phyloP scores from a whole-genome alignment of 1,284 basidiomycete genomes.

The Irpex sp. region DNA sequence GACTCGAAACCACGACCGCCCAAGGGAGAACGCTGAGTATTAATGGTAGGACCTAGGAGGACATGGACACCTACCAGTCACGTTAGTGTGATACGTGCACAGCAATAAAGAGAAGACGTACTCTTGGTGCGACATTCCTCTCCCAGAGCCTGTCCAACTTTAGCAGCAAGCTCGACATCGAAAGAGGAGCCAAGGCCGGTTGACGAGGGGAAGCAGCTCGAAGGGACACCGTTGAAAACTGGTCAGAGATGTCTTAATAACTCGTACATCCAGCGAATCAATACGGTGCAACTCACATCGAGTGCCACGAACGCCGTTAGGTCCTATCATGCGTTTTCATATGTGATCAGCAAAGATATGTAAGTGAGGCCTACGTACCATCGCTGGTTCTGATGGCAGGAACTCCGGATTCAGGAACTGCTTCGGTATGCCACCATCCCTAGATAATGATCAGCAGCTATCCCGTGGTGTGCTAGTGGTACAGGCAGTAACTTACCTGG shows the following conservation, averaged over 20 bases:
- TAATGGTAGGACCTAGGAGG: conserved; percentile 61
- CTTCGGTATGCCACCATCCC: conserved; percentile 78
- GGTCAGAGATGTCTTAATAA: not conserved
- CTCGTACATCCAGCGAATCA: not conserved
- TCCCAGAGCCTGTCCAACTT: conserved; percentile 72
- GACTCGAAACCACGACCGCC: conserved; percentile 75
- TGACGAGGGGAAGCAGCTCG: conserved; percentile 56
- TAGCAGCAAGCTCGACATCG: conserved; percentile 67
- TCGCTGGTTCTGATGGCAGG: conserved; percentile 79
- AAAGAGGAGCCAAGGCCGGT: conserved; percentile 80
- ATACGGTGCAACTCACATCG: conserved; percentile 40
- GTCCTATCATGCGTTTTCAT: conserved; percentile 36
- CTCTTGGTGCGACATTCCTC: conserved; percentile 65
- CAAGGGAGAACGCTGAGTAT: conserved; percentile 64
- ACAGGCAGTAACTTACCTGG: conserved; percentile 31
- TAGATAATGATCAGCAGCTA: not conserved
- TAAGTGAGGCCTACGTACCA: conserved; percentile 39
- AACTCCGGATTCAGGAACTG: conserved; percentile 63
- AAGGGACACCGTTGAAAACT: conserved; percentile 59
- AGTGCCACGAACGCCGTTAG: conserved; percentile 61
- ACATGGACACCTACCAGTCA: conserved; percentile 43
- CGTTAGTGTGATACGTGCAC: conserved; percentile 67
- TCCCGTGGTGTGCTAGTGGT: not conserved
- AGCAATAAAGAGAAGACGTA: conserved; percentile 68
- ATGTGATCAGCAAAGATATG: not conserved